Percentiles rank a stretch among this genome's conserved stretches.
phyloP scores from a whole-genome alignment of 2,329 filamentous ascomycete genomes.

The Calcarisporium arbuscula region DNA sequence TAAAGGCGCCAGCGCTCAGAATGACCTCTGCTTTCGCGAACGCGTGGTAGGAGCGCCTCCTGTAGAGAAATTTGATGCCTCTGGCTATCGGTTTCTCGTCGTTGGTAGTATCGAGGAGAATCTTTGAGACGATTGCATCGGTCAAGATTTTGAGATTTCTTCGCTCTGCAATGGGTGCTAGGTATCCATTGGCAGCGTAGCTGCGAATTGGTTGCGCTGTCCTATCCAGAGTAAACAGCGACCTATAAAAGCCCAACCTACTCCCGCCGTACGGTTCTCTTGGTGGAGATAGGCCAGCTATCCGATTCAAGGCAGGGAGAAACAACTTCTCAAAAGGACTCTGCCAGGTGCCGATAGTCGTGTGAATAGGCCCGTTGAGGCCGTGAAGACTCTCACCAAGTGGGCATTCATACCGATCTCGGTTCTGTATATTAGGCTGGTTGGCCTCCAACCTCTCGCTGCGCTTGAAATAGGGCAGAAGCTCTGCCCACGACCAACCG shows the following conservation, averaged over 20 bases:
- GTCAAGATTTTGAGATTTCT: slow-evolving; percentile 1
- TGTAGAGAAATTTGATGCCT: slow-evolving; percentile 26
- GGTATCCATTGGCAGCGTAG: slow-evolving; percentile 2
- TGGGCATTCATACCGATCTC: no score
- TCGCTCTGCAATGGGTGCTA: slow-evolving; percentile 1
- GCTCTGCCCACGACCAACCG: slow-evolving; percentile 1
- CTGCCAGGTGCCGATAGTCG: no score
- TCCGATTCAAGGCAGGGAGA: no score
- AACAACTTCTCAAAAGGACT: no score
- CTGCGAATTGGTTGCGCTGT: slow-evolving; percentile 20
- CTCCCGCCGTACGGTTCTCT: slow-evolving; percentile 25
- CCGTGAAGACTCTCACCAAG: no score
- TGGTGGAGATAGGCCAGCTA: no score
- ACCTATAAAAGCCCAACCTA: slow-evolving; percentile 19
- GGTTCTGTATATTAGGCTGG: no score
- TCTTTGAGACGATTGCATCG: slow-evolving; percentile 14
- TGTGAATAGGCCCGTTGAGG: no score
- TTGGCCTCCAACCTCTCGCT: no score
- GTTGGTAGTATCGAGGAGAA: slow-evolving; percentile 18
- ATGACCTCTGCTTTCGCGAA: slow-evolving; percentile 31
- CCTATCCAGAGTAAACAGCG: no score
- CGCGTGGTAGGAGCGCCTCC: no score
- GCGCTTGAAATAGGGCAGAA: slow-evolving; percentile 1
- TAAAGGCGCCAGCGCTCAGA: slow-evolving; percentile 41
- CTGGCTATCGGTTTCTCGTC: slow-evolving; percentile 21